Evolutionary conservation across 1,139 yeast species (phyloP).

Genomic region (Kodamaea derodonti): DNA sequence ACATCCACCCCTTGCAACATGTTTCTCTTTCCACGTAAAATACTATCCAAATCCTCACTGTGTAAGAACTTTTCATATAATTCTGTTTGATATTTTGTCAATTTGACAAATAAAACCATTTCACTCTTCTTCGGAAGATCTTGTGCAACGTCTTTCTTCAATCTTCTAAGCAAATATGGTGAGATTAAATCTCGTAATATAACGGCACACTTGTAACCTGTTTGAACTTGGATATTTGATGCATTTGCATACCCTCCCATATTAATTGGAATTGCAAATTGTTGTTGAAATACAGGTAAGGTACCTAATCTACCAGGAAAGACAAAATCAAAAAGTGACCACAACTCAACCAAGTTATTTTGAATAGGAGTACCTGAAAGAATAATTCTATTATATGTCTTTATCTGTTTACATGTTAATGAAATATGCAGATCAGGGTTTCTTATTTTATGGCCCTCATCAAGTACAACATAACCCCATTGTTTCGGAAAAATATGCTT

Average conservation of each 20-base stretch:
- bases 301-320: slow-evolving; percentile 95
- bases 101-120: slow-evolving; percentile 85
- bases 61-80: slow-evolving; percentile 70
- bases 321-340: slow-evolving; percentile 94
- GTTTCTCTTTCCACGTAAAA: slow-evolving; percentile 72
- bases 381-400: slow-evolving; percentile 78
- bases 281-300: slow-evolving; percentile 87
- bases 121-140: slow-evolving; percentile 93
- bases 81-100: slow-evolving; percentile 72
- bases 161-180: slow-evolving; percentile 81
- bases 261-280: slow-evolving; percentile 88
- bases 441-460: slow-evolving; percentile 95
- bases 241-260: slow-evolving; percentile 99
- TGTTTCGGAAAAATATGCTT: slow-evolving; percentile 59
- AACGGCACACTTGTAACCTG: slow-evolving; percentile 95
- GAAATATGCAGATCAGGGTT: slow-evolving; percentile 93
- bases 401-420: slow-evolving; percentile 74
- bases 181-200: slow-evolving; percentile 82
- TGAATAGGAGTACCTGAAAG: slow-evolving; percentile 96
- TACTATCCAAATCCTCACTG: slow-evolving; percentile 72
- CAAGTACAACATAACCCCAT: slow-evolving; percentile 91
- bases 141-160: slow-evolving; percentile 94
- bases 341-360: slow-evolving; percentile 82
- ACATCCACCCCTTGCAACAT: slow-evolving; percentile 88
- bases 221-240: slow-evolving; percentile 89